Evolutionary conservation across 2,329 filamentous ascomycete genomes (phyloP), one percentile per base, ranked within the genome.

Genomic region (Epicoccum sorghinum): DNA sequence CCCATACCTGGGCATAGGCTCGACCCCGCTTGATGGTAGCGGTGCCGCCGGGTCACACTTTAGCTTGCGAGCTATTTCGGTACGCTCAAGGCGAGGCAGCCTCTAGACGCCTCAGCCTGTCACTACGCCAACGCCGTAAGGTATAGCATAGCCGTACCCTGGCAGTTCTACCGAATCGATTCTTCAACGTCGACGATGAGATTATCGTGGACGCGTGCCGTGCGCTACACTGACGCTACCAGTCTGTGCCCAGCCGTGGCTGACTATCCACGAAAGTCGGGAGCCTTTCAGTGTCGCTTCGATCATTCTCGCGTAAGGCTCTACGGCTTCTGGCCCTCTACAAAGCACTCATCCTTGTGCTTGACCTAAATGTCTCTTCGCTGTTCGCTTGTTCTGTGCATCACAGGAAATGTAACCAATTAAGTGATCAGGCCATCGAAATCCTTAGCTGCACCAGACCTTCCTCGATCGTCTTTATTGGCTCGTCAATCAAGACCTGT

Each of bases 51-150:
- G 39, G 14, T 39, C 46, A 30, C 29, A 14, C 37, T 23, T 14
- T 14, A 22, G 25, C 12, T 24, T 35, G 30, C 24, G 25, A n/a
- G 30, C 41, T 41, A 50, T 46, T 50, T 27, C 49, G 36, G 41
- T 40, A 9, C 22, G 23, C 27, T n/a, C 12, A 40, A 29, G 18
- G 46, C 46, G 41, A 55, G 40, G 30, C 30, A 32, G 52, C 52
- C 41, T 42, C 45, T 45, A 50, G 46, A 41, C 30, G 44, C 47
- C 49, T 46, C 9, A 29, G 46, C 52, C 52, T 52, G 48, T 53
- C 45, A 47, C 38, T 27, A 51, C 33, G 32, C 13, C 24, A 25
- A 42, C 25, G 2, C 39, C 18, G 8, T 22, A 18, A 22, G 25
- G 36, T 45, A 27, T 30, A 46, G 22, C 46, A 3, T 35, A 36